Evolutionary conservation across 2,329 filamentous ascomycete genomes (phyloP).

Genomic region (Chrysoporthe puriensis): DNA sequence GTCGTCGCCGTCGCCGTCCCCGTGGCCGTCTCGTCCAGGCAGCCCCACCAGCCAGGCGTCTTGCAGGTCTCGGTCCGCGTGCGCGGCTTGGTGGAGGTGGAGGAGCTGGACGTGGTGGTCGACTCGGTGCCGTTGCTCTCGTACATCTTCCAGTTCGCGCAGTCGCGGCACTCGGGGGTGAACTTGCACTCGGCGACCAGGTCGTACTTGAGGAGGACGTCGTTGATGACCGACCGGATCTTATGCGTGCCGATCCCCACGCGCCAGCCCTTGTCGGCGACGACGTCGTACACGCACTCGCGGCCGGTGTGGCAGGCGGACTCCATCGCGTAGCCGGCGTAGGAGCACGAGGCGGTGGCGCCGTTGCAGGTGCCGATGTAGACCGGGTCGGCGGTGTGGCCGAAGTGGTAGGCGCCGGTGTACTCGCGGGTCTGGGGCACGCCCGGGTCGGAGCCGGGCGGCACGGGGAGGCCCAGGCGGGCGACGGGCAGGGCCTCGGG

Average conservation of each 20-base stretch:
- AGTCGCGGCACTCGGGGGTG: conserved; percentile 85
- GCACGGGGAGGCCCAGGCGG: conserved; percentile 81
- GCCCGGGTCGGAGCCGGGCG: conserved; percentile 75
- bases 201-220: conserved; percentile 85
- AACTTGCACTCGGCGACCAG: conserved; percentile 74
- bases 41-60: conserved; percentile 93
- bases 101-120: conserved; percentile 65
- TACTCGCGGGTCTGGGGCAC: conserved; percentile 71
- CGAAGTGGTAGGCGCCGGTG: conserved; percentile 87
- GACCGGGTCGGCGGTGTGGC: conserved; percentile 93
- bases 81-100: conserved; percentile 62
- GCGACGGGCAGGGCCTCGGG: conserved; percentile 86
- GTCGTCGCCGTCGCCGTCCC: conserved; percentile 45
- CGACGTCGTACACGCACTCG: conserved; percentile 91
- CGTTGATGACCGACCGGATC: conserved; percentile 84
- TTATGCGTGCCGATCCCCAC: conserved; percentile 90
- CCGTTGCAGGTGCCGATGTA: conserved; percentile 94
- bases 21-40: conserved; percentile 67
- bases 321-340: conserved; percentile 92
- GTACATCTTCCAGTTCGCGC: conserved; percentile 91
- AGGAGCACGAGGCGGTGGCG: conserved; percentile 84
- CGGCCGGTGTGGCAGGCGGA: conserved; percentile 87
- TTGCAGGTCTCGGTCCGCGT: conserved; percentile 85
- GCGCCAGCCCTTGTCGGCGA: conserved; percentile 88
- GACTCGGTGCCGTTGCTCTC: conserved; percentile 86